Base-by-base conservation (phyloP, 805 yeast species). In the Monosporozyma unispora region DNA sequence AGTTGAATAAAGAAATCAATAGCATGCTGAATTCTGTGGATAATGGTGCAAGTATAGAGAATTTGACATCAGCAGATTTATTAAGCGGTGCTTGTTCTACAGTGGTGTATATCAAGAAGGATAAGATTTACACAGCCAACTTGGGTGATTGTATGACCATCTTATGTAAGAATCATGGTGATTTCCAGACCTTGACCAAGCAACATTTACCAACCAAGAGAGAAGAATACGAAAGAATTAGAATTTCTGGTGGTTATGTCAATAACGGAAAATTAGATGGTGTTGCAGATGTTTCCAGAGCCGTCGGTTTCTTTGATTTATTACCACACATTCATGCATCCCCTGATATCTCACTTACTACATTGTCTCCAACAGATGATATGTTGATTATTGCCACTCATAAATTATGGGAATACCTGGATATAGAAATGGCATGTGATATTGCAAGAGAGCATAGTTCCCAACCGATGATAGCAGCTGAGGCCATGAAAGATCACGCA, bases 171-270 rank as follows among this genome's bases (percentile, higher is more conserved):
- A 78, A 80, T 39, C 88, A 86, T 65, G 96, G 98, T 28, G 91
- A 87, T 45, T 84, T 79, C 62, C 70, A 74, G n/a, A 70, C 79
- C 3, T 70, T 93, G 40, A 84, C 96, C 1, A 79, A 76, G 21
- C 79, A 82, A 49, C 97, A 93, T 65, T 88, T 84, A 54, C 97
- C 98, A 8, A 83, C 93, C 4, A 79, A 77, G 25, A 73, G 84
- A 28, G 74, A 72, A 41, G 95, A 87, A 57, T 85, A 85, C 57
- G 96, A 89, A 61, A 73, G 96, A 57, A 87, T 93, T 45, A 74
- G 98, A 59, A 85, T 86, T 1, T 80, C 95, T 22, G 98, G 98
- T 48, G 98, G 98, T 1, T 84, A 77, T 63, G 96, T 93, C 10
- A 84, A 86, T 18, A 85, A 84, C 58, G 96, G 91, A 48, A 82